Base-by-base conservation (phyloP, 2,329 filamentous ascomycete species). In the Trichoderma harzianum region DNA sequence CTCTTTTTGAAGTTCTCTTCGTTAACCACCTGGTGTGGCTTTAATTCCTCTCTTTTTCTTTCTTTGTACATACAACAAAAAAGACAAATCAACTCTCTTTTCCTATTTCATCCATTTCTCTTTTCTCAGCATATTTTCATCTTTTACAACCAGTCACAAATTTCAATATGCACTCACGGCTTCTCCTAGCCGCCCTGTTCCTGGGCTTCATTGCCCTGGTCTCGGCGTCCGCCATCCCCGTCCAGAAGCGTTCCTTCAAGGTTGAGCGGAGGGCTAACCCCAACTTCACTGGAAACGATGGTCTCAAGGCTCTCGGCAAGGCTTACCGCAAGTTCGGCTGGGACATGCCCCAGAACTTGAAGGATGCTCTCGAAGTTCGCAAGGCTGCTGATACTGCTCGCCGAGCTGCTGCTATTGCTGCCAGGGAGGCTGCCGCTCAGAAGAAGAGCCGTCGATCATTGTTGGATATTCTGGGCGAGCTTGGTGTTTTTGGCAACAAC, bases 241-340 rank as follows among this genome's bases (percentile, higher is more conserved):
- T 69, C 28, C 78, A 84, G 74, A 88, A 87, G 78, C 84, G 86
- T 26, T 89, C 88, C 8, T 92, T 92, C 82, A 88, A 86, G 78
- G 85, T 92, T 39, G 85, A 88, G 65, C 85, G 90, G 43, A 82
- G 87, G 61, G 80, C 83, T 66, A 90, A 89, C 75, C 82, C 82
- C n/a, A 83, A 83, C 70, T 89, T 89, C 78, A 83, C 84, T 26
- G 81, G 85, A 24, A 80, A 79, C 73, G 85, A 91, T 82, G 90
- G 91, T n/a, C 83, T 86, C 0, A 80, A 77, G 70, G 90, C 91
- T 65, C 84, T 95, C 75, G 81, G 87, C 65, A 92, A 89, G 81
- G 88, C 91, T 18, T 91, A 92, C 79, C 82, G 85, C 76, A 95
- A 95, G 79, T 94, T 87, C 80, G 86, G 87, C 73, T 86, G 91